Conservation (phyloP, 441 rosid genomes). For the Breynia disticha region DNA sequence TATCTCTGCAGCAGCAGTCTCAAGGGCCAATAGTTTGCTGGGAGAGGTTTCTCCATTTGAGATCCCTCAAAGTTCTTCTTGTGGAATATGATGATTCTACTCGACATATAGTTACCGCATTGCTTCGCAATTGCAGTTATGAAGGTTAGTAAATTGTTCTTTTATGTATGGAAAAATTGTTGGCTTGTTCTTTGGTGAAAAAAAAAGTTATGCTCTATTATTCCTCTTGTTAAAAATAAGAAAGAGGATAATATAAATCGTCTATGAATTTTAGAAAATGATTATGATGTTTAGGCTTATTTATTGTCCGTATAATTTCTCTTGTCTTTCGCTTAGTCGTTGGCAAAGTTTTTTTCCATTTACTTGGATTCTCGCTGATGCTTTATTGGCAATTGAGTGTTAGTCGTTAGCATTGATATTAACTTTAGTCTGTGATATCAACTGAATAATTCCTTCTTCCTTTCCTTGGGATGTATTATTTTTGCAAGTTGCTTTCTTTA, state of each 20-base stretch:
- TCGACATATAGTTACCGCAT: conserved; percentile 57
- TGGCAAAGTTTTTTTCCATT: too few species aligned
- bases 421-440: not conserved
- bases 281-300: too few species aligned
- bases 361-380: too few species aligned
- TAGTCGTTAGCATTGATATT: not conserved
- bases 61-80: conserved; percentile 60
- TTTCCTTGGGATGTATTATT: not conserved
- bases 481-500: not conserved
- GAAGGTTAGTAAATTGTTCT: conserved; percentile 29
- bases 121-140: conserved; percentile 62
- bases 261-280: too few species aligned
- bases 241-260: too few species aligned
- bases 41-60: conserved; percentile 60
- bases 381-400: not conserved
- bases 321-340: too few species aligned
- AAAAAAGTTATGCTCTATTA: not conserved
- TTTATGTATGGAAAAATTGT: not conserved
- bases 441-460: not conserved
- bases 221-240: too few species aligned
- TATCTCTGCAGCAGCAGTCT: conserved; percentile 29
- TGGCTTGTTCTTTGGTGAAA: not conserved
- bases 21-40: conserved; percentile 38
- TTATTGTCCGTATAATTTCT: too few species aligned
- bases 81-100: conserved; percentile 64